Base-by-base conservation (phyloP, 2,329 filamentous ascomycete genomes). In the Neospermospora avenae region DNA sequence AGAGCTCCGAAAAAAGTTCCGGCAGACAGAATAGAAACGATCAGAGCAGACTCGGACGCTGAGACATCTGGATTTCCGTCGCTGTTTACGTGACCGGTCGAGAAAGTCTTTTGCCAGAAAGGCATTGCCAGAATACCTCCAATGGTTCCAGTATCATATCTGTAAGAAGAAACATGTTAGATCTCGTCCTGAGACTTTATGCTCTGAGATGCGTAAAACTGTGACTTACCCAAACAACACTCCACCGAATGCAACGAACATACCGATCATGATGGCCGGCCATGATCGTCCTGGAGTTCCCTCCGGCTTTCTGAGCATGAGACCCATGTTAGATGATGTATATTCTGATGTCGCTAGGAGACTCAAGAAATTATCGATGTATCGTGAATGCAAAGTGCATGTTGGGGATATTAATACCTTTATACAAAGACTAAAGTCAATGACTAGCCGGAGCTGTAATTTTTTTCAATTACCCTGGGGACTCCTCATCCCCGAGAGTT, bases 1-100 rank as follows among this genome's bases (percentile, higher is more conserved):
- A 92, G 79, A n/a, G 88, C 83, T 42, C 89, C 89, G 65, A 91
- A 87, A 75, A 92, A 92, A 37, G 89, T 91, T 60, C 89, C 89
- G 31, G 86, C 86, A 0, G 88, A 91, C n/a, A 92, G 80, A 65
- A 91, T 91, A 7, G 88, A 90, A 39, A 90, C 87, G 60, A 89
- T 85, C 39, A 85, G 77, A 0, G 87, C 88, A 46, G 83, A 78
- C 64, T 84, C 78, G 1, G 78, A 76, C 0, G 87, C 77, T 2
- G 78, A 78, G 28, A 86, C 72, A 62, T 79, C 76, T 4, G 70
- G 74, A 6, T 77, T 67, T 8, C 80, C 79, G 0, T 73, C 39
- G 10, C 74, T 58, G 63, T 83, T 76, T 25, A 67, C 58, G 66
- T 80, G 80, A 14, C 81, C 82, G 0, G 81, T 84, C 20, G 80